These are phyloP conservation scores for Aspergillus egyptiacus DNA, from an alignment of 495 filamentous ascomycete genomes.

Conservation along the genomic window DNA sequence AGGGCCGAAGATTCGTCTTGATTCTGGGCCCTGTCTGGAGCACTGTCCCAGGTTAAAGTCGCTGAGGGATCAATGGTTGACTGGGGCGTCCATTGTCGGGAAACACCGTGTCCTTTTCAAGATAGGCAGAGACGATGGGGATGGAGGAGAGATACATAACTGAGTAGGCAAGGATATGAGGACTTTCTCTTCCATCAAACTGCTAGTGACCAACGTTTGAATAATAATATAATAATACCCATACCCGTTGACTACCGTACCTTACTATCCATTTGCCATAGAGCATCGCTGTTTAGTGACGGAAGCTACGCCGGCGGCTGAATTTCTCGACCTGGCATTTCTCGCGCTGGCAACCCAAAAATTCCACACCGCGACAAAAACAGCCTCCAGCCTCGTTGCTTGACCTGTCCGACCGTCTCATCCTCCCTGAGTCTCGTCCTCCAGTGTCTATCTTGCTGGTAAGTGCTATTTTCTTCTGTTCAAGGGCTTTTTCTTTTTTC, in stretches of 20 bases:
- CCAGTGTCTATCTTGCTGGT: conserved; percentile 15
- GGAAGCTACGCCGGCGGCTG: conserved; percentile 30
- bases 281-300: conserved; percentile 24
- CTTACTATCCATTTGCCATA: background rate
- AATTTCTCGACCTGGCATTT: conserved; percentile 31
- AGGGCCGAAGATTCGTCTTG: conserved; percentile 5
- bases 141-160: too few relatives aligned
- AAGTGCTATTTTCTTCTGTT: conserved; percentile 15
- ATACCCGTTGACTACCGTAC: too few relatives aligned
- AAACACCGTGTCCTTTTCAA: conserved; percentile 45
- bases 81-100: conserved; percentile 11
- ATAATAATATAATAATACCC: too few relatives aligned
- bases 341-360: conserved; percentile 17
- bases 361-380: conserved; percentile 24
- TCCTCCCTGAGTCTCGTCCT: conserved; percentile 15
- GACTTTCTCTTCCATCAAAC: too few relatives aligned
- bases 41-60: conserved; percentile 5
- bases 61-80: conserved; percentile 9
- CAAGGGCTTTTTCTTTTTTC: conserved; percentile 5
- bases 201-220: too few relatives aligned
- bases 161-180: too few relatives aligned
- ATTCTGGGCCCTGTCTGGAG: conserved; percentile 14
- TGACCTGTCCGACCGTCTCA: conserved; percentile 12
- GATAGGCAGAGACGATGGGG: conserved; percentile 12
- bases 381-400: conserved; percentile 15